Conservation (phyloP, 2,329 filamentous ascomycete genomes). For the Monosporascus sp. region DNA sequence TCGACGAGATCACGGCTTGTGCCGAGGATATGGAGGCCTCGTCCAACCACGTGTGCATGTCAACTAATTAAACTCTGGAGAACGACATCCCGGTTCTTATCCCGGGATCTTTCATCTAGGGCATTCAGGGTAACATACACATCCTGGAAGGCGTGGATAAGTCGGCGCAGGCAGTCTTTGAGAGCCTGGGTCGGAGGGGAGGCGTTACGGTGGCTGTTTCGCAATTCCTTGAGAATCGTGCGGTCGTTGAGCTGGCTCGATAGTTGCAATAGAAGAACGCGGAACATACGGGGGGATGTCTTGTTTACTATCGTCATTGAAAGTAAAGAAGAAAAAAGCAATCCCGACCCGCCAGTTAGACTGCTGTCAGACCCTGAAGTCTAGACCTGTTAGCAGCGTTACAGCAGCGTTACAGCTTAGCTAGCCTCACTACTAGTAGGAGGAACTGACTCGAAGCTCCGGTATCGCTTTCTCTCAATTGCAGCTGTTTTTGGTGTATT, state of each 20-base stretch:
- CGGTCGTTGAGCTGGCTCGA: conserved; percentile 19
- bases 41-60: conserved; percentile 19
- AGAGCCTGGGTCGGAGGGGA: conserved; percentile 15
- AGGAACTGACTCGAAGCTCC: too few relatives aligned
- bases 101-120: conserved; percentile 30
- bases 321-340: conserved; percentile 36
- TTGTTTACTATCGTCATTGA: conserved; percentile 30
- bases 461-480: too few relatives aligned
- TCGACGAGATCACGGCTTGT: conserved; percentile 29
- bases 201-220: conserved; percentile 9
- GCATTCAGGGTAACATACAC: conserved; percentile 33
- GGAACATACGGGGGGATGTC: conserved; percentile 25
- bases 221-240: conserved; percentile 10
- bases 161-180: conserved; percentile 14
- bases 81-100: conserved; percentile 16
- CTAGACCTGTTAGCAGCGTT: too few relatives aligned
- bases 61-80: conserved; percentile 20
- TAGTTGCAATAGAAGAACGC: conserved; percentile 29
- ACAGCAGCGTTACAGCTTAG: too few relatives aligned
- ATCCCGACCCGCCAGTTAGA: conserved; percentile 20
- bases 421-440: too few relatives aligned
- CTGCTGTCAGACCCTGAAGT: too few relatives aligned
- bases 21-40: conserved; percentile 23
- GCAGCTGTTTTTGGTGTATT: too few relatives aligned
- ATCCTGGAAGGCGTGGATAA: conserved; percentile 21